Percentiles rank a stretch among this genome's conserved stretches.
Conservation (phyloP, 2,329 filamentous ascomycete species). For the Fusarium sp. region DNA sequence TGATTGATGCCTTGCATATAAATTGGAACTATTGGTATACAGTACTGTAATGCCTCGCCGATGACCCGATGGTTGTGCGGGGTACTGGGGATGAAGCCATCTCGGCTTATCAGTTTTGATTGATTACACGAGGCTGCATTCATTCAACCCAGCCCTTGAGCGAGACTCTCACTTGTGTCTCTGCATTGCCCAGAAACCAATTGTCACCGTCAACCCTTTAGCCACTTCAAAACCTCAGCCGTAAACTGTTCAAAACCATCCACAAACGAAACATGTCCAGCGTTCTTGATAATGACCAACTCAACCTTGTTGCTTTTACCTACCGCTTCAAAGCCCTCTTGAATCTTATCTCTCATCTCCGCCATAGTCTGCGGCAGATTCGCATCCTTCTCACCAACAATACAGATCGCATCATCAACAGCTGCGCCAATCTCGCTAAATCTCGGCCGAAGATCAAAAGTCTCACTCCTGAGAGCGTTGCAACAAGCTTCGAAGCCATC, state of each 20-base stretch:
- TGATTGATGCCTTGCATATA: neutral
- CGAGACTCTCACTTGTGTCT: neutral
- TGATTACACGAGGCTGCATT: neutral
- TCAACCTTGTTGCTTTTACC: conserved; percentile 48
- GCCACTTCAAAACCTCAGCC: conserved; percentile 16
- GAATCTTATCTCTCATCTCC: conserved; percentile 54
- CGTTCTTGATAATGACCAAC: conserved; percentile 53
- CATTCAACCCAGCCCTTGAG: too few relatives aligned
- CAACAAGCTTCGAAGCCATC: conserved; percentile 60
- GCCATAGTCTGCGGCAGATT: conserved; percentile 57
- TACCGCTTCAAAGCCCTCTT: conserved; percentile 49
- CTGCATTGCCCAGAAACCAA: too few relatives aligned
- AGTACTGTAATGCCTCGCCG: neutral
- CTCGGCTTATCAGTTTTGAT: neutral
- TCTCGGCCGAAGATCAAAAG: conserved; percentile 57
- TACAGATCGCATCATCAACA: conserved; percentile 54
- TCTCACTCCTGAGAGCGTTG: conserved; percentile 53
- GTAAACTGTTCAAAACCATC: conserved; percentile 54
- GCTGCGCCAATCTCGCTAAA: conserved; percentile 51
- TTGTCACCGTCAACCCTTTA: neutral
- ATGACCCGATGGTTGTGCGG: neutral
- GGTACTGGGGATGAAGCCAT: neutral
- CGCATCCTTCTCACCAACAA: conserved; percentile 59
- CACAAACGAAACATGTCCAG: conserved; percentile 57
- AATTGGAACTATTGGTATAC: neutral